A percentile compares a stretch with the other conserved stretches of the same genome.
Evolutionary conservation across 2,329 filamentous ascomycete species (phyloP).

Genomic region (Cryoendolithus antarcticus): DNA sequence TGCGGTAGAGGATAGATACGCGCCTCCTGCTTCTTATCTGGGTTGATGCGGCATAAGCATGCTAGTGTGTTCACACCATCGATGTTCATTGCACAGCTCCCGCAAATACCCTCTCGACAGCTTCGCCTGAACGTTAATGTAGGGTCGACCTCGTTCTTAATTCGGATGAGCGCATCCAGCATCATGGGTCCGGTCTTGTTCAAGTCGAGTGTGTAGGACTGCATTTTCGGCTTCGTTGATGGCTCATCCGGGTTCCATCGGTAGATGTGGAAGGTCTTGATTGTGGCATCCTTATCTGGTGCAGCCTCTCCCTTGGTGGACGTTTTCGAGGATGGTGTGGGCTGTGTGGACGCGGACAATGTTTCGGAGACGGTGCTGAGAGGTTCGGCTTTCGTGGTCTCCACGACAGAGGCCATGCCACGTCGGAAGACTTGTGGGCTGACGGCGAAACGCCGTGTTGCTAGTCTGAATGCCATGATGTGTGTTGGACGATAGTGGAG

Average conservation of each 20-base stretch:
- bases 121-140: constrained; percentile 91
- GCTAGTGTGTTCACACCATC: constrained; percentile 96
- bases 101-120: constrained; percentile 96
- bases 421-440: constrained; percentile 20
- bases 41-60: constrained; percentile 86
- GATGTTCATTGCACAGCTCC: constrained; percentile 99
- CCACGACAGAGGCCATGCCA: constrained; percentile 24
- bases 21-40: constrained; percentile 64
- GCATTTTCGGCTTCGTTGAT: constrained; percentile 86
- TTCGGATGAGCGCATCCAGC: constrained; percentile 87
- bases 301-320: constrained; percentile 51
- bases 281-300: constrained; percentile 43
- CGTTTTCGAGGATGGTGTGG: constrained; percentile 40
- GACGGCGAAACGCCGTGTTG: constrained; percentile 23
- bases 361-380: constrained; percentile 18
- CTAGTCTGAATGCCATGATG: constrained; percentile 25
- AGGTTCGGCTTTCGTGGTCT: constrained; percentile 22
- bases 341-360: constrained; percentile 18
- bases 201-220: constrained; percentile 85
- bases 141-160: constrained; percentile 98
- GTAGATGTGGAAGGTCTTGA: constrained; percentile 98
- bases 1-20: constrained; percentile 97
- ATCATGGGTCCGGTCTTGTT: constrained; percentile 99
- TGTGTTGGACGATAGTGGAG: constrained; percentile 8
- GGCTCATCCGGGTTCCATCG: constrained; percentile 95